A percentile compares a stretch with the other conserved stretches of the same genome.
Evolutionary conservation across 2,329 filamentous ascomycete species (phyloP).

Genomic region (Myriosclerotinia curreyana): DNA sequence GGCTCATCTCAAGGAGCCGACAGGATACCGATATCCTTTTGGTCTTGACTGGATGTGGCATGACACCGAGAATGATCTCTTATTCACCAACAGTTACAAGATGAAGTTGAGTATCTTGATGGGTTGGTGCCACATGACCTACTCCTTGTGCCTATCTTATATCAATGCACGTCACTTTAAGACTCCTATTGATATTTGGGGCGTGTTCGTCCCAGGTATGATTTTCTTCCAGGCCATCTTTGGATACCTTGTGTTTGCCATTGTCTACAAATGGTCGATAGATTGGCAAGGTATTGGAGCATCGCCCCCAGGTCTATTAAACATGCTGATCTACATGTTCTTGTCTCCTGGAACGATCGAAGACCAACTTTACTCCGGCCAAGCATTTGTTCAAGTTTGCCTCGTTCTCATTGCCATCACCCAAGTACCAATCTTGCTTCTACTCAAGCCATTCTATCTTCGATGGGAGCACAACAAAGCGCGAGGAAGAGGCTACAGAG

Average conservation of each 20-base stretch:
- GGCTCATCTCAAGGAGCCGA: slow-evolving; percentile 57
- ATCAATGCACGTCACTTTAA: slow-evolving; percentile 95
- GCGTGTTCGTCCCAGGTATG: slow-evolving; percentile 97
- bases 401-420: slow-evolving; percentile 77
- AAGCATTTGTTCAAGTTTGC: slow-evolving; percentile 70
- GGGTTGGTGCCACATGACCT: slow-evolving; percentile 98
- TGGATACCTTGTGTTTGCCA: slow-evolving; percentile 89
- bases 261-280: slow-evolving; percentile 95
- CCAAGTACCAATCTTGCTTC: slow-evolving; percentile 86
- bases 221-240: slow-evolving; percentile 99
- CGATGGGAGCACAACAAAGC: slow-evolving; percentile 90
- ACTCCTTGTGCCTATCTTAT: slow-evolving; percentile 88
- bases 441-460: slow-evolving; percentile 94
- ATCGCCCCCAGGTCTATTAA: slow-evolving; percentile 81
- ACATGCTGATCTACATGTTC: slow-evolving; percentile 99
- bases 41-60: slow-evolving; percentile 97
- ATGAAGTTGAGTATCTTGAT: slow-evolving; percentile 99
- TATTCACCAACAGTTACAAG: slow-evolving; percentile 99
- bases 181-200: slow-evolving; percentile 91
- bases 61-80: slow-evolving; percentile 86
- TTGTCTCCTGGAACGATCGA: slow-evolving; percentile 74
- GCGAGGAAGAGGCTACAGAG: slow-evolving; percentile 84
- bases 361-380: slow-evolving; percentile 73
- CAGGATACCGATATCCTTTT: slow-evolving; percentile 84
- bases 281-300: slow-evolving; percentile 69